A percentile compares a stretch with the other conserved stretches of the same genome.
Conservation (phyloP, 495 filamentous ascomycete genomes). For the Aspergillus sparsus region DNA sequence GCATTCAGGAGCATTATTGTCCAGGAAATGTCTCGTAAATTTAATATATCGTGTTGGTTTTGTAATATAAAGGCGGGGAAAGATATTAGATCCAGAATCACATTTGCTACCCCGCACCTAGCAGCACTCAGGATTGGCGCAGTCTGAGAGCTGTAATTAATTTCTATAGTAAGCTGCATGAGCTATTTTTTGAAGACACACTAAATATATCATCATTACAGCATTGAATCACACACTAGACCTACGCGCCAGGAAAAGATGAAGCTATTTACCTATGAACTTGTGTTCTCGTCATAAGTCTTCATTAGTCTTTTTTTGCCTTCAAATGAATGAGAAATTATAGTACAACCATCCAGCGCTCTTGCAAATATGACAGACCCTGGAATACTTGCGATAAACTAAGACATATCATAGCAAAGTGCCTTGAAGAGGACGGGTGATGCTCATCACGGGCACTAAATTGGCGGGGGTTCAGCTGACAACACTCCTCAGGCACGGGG, state of each 20-base stretch:
- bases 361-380: too few species aligned
- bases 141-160: background rate
- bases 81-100: background rate
- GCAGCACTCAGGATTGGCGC: background rate
- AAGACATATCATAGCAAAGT: background rate
- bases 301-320: too few species aligned
- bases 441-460: background rate
- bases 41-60: background rate
- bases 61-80: background rate
- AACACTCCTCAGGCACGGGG: background rate
- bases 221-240: background rate
- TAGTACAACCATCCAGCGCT: too few species aligned
- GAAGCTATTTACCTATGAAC: too few species aligned
- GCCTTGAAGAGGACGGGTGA: background rate
- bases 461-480: background rate
- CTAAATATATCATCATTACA: background rate
- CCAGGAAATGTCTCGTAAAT: background rate
- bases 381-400: background rate
- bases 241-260: background rate
- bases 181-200: background rate
- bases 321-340: too few species aligned
- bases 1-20: background rate
- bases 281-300: too few species aligned
- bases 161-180: background rate
- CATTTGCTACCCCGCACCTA: background rate